Evolutionary conservation across 495 filamentous ascomycete species (phyloP).

Genomic region (Usnea hakonensis): DNA sequence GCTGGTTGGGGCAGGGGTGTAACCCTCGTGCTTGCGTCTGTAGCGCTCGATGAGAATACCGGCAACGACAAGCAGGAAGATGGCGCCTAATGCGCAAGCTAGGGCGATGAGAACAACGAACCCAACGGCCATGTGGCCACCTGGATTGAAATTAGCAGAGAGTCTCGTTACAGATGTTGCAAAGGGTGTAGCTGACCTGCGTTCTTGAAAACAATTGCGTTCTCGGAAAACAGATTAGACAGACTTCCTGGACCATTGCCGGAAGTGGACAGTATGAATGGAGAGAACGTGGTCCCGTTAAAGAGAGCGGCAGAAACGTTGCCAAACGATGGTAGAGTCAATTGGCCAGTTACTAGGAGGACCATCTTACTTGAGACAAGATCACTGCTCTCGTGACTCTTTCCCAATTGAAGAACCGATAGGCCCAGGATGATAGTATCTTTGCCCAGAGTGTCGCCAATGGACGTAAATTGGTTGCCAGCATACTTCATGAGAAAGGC

Average conservation of each 20-base stretch:
- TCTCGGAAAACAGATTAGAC: constrained; percentile 68
- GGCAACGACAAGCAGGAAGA: constrained; percentile 78
- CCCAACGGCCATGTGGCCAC: constrained; percentile 62
- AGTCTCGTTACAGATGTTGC: background rate
- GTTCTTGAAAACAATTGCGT: constrained; percentile 54
- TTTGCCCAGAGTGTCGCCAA: constrained; percentile 50
- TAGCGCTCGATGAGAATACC: constrained; percentile 79
- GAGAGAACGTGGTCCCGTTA: constrained; percentile 67
- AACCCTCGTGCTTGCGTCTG: constrained; percentile 79
- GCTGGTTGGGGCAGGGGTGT: constrained; percentile 67
- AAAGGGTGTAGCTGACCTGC: constrained; percentile 38
- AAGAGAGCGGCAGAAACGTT: constrained; percentile 80
- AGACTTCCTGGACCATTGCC: constrained; percentile 62
- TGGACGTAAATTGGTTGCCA: constrained; percentile 48
- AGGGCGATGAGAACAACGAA: constrained; percentile 90
- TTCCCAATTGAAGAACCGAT: constrained; percentile 64
- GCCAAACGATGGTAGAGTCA: constrained; percentile 68
- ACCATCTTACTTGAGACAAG: constrained; percentile 57
- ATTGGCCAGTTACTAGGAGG: constrained; percentile 74
- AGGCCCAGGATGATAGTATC: constrained; percentile 65
- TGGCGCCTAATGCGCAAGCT: constrained; percentile 76
- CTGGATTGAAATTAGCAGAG: constrained; percentile 28
- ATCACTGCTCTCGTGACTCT: constrained; percentile 55
- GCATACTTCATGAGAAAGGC: constrained; percentile 75
- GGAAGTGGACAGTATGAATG: constrained; percentile 71